These are phyloP conservation scores for Claviceps sp. DNA, from an alignment of 2,329 filamentous ascomycete species.

Conservation along the genomic window DNA sequence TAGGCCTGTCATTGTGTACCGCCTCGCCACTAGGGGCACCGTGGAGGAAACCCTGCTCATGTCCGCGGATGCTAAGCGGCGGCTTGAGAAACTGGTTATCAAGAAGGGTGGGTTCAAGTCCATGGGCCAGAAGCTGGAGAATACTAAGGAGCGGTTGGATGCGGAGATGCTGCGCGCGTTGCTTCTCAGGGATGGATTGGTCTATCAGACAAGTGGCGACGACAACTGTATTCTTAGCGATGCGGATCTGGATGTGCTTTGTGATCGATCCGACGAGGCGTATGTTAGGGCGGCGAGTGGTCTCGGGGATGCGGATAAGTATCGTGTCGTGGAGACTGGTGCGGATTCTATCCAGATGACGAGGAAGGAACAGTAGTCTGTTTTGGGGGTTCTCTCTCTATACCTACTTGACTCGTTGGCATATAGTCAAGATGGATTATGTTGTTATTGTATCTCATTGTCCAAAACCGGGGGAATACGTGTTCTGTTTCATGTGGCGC, in stretches of 20 bases:
- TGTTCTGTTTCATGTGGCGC: too few species aligned
- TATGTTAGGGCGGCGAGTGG: constrained; percentile 66
- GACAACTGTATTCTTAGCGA: constrained; percentile 58
- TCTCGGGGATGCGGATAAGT: constrained; percentile 55
- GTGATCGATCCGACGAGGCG: constrained; percentile 56
- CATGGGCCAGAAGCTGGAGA: constrained; percentile 47
- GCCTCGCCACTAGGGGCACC: constrained; percentile 82
- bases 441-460: too few species aligned
- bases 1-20: constrained; percentile 81
- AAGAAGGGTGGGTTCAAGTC: constrained; percentile 77
- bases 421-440: too few species aligned
- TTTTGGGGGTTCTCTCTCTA: not conserved
- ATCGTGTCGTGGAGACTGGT: constrained; percentile 69
- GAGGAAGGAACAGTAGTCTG: constrained; percentile 7
- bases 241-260: constrained; percentile 61
- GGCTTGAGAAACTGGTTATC: constrained; percentile 89
- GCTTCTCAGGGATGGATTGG: constrained; percentile 58
- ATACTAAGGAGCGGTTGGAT: constrained; percentile 39
- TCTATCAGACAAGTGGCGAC: constrained; percentile 36
- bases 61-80: constrained; percentile 80
- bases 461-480: too few species aligned
- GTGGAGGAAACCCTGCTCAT: constrained; percentile 80
- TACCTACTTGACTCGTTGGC: not conserved
- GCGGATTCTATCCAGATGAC: constrained; percentile 36
- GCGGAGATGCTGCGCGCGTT: constrained; percentile 48